Base-by-base conservation (phyloP, 2,329 filamentous ascomycete species). In the Cryphonectria naterciae region DNA sequence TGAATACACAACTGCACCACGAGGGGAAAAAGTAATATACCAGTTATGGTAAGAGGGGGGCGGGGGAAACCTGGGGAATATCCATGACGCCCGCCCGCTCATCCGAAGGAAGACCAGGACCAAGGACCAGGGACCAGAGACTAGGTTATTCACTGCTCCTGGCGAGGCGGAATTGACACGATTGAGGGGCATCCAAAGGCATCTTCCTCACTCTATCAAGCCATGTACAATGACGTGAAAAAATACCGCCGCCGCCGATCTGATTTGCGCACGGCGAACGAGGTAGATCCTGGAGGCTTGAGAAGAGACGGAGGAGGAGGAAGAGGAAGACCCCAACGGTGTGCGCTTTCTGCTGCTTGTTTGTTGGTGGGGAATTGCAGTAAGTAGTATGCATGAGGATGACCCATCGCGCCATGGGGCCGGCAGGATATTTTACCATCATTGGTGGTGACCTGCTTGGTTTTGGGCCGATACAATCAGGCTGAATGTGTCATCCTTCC, bases 11-110 rank as follows among this genome's bases (percentile, higher is more conserved):
- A n/a, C 22, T 49, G 17, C 46, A n/a, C 46, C 46, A 46, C 43
- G 43, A n/a, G 22, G 17, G 22, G 46, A n/a, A 2, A 2, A 11
- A n/a, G 22, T 22, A n/a, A n/a, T 1, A 2, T 22, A 22, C 10
- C 19, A 25, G 19, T 22, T 11, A 5, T 19, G 35, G 32, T 35
- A 39, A 35, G 56, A 32, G 56, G 17, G 56, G 17, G 56, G 3
- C n/a, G 52, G 52, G 13, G 52, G n/a, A 6, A 35, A 35, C 25
- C 28, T 8, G 25, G 54, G 28, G 13, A 7, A 4, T 8, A 39
- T 37, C 32, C 58, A 61, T 61, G 58, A 39, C 58, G 58, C 35
- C 22, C 19, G 32, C 58, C 58, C 58, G 58, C 11, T 61, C 58
- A 61, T 39, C 58, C 58, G 58, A 19, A 19, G 43, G 43, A 49